These are phyloP conservation scores for Phtheirospermum japonicum DNA, from an alignment of 257 asterid genomes.

Conservation along the genomic window DNA sequence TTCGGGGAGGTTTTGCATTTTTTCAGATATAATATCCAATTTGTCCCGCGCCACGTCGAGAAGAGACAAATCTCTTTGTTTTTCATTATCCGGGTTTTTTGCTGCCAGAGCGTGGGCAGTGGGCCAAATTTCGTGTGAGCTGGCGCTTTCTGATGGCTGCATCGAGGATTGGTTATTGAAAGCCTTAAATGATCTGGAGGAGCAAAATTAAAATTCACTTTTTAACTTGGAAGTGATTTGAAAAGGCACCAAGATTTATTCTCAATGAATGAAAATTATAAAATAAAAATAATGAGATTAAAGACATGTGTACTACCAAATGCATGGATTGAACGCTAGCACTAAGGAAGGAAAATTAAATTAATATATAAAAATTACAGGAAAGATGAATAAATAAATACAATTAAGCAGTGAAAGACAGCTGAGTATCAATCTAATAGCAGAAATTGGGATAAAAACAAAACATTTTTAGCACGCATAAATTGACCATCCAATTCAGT, in stretches of 20 bases:
- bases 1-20: constrained; percentile 79
- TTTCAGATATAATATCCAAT: constrained; percentile 66
- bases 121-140: constrained; percentile 93
- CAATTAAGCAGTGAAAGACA: constrained; percentile 8
- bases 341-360: too few relatives aligned
- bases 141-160: constrained; percentile 91
- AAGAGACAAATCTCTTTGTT: constrained; percentile 69
- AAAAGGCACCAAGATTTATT: too few relatives aligned
- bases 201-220: constrained; percentile 12
- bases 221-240: neutral
- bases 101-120: constrained; percentile 51
- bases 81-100: constrained; percentile 42
- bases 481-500: constrained; percentile 7
- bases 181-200: constrained; percentile 25
- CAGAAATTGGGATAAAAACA: neutral
- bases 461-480: neutral
- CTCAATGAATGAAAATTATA: too few relatives aligned
- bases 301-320: constrained; percentile 4
- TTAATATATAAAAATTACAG: too few relatives aligned
- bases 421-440: neutral
- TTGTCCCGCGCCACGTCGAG: constrained; percentile 78
- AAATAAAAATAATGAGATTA: neutral
- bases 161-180: constrained; percentile 63
- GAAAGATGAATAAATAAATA: neutral
- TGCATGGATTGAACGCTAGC: neutral